Conservation (phyloP, 441 rosid genomes). For the Gossypium laxum region DNA sequence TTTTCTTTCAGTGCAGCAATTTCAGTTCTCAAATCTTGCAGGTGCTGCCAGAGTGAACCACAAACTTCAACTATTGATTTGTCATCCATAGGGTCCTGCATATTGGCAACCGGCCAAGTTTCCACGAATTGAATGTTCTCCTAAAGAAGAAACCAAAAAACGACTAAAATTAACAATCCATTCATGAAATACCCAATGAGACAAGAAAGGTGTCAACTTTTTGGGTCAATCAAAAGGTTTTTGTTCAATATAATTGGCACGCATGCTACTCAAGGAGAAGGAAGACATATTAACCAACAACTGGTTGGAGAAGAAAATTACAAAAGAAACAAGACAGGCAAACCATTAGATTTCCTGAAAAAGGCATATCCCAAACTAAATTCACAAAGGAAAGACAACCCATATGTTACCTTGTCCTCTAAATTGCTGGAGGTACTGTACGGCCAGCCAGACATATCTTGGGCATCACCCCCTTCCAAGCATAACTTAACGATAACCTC, state of each 20-base stretch:
- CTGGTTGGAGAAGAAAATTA: background rate
- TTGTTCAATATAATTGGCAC: background rate
- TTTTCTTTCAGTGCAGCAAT: conserved; percentile 37
- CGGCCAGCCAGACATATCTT: conserved; percentile 31
- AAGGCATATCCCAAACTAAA: background rate
- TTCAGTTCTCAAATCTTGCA: conserved; percentile 48
- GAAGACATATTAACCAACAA: background rate
- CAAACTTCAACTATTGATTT: conserved; percentile 32
- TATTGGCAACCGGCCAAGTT: conserved; percentile 34
- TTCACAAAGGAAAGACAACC: background rate
- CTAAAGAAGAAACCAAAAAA: conserved; percentile 31
- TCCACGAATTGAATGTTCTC: conserved; percentile 32
- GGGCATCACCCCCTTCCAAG: conserved; percentile 33
- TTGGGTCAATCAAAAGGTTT: background rate
- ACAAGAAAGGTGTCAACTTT: background rate
- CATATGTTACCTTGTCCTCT: conserved; percentile 42
- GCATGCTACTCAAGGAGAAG: background rate
- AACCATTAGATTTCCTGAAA: background rate
- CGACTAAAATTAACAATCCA: conserved; percentile 5
- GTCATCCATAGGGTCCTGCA: conserved; percentile 39
- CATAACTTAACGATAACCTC: conserved; percentile 45
- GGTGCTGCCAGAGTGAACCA: conserved; percentile 34
- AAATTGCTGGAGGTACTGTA: conserved; percentile 19
- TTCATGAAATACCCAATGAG: background rate
- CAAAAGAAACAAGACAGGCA: background rate